These are phyloP conservation scores for Trichoderma harzianum DNA, from an alignment of 2,329 filamentous ascomycete species.

Conservation along the genomic window DNA sequence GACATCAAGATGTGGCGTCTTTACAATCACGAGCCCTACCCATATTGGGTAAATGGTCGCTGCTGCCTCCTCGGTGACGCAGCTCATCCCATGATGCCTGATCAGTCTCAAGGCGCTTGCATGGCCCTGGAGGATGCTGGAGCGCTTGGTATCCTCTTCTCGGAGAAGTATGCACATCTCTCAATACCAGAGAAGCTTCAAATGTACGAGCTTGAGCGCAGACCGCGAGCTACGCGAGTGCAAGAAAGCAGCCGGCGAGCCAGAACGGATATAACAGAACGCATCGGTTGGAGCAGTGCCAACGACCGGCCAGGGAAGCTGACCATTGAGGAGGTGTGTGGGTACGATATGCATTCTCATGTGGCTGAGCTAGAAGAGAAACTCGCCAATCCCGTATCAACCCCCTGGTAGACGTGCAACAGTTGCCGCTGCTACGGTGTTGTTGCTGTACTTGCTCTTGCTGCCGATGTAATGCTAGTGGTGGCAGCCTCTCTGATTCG, in stretches of 20 bases:
- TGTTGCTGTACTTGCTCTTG: not conserved
- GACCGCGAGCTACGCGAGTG: constrained; percentile 48
- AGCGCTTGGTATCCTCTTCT: constrained; percentile 57
- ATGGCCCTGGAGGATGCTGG: constrained; percentile 64
- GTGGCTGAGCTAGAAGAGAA: constrained; percentile 20
- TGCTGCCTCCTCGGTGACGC: constrained; percentile 60
- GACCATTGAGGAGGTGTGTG: constrained; percentile 63
- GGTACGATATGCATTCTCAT: constrained; percentile 38
- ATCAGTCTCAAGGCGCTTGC: constrained; percentile 64
- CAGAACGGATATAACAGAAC: constrained; percentile 50
- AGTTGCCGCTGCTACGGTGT: not conserved
- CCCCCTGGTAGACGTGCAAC: not conserved
- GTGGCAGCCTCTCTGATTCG: not conserved
- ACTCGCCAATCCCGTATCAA: not conserved
- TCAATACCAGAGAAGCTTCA: constrained; percentile 42
- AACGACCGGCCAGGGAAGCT: constrained; percentile 54
- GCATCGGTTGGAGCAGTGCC: constrained; percentile 24
- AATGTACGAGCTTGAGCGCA: constrained; percentile 47
- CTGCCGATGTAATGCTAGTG: not conserved
- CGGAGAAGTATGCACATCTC: constrained; percentile 34
- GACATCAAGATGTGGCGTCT: constrained; percentile 62
- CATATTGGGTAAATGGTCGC: constrained; percentile 45
- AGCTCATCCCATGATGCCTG: constrained; percentile 64
- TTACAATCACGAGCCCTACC: constrained; percentile 44
- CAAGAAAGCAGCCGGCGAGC: constrained; percentile 51